Percentiles rank a stretch among this genome's conserved stretches.
phyloP scores from a whole-genome alignment of 306 rosid species.

The Malus sieversii region DNA sequence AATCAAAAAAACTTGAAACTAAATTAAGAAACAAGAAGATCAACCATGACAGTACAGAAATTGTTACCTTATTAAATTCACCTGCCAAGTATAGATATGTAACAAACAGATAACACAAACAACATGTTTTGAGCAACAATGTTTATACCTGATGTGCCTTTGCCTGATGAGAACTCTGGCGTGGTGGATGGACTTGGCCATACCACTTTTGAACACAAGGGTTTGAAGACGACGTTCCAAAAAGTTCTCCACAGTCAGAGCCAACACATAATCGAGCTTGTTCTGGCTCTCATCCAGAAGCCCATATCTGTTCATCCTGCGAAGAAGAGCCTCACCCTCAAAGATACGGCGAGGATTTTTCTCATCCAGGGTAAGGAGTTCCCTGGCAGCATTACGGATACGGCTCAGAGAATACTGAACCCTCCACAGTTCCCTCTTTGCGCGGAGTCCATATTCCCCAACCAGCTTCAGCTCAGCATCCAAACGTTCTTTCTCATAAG shows the following conservation, averaged over 20 bases:
- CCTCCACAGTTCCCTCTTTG: slow-evolving; percentile 36
- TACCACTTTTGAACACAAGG: slow-evolving; percentile 21
- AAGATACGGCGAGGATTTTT: slow-evolving; percentile 33
- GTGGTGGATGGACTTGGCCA: slow-evolving; percentile 30
- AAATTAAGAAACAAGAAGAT: background rate
- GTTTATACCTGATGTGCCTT: slow-evolving; percentile 25
- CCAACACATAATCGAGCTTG: slow-evolving; percentile 39
- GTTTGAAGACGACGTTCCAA: slow-evolving; percentile 38
- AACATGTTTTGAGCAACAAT: background rate
- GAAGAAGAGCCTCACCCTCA: slow-evolving; percentile 34
- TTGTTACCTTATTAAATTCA: background rate
- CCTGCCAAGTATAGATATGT: background rate
- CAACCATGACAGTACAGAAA: background rate
- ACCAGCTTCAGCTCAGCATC: slow-evolving; percentile 35
- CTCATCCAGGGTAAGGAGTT: slow-evolving; percentile 35
- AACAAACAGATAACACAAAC: background rate
- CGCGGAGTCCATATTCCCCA: slow-evolving; percentile 36
- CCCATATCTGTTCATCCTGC: slow-evolving; percentile 33
- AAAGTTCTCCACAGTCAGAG: slow-evolving; percentile 32
- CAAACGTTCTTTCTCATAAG: slow-evolving; percentile 35
- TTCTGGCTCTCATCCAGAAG: slow-evolving; percentile 36
- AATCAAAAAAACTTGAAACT: background rate
- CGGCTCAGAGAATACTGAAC: slow-evolving; percentile 39
- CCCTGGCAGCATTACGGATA: slow-evolving; percentile 32
- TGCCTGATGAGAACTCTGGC: slow-evolving; percentile 29